A percentile compares a stretch with the other conserved stretches of the same genome.
Evolutionary conservation across 495 filamentous ascomycete genomes (phyloP).

Genomic region (Pyronema domesticum): DNA sequence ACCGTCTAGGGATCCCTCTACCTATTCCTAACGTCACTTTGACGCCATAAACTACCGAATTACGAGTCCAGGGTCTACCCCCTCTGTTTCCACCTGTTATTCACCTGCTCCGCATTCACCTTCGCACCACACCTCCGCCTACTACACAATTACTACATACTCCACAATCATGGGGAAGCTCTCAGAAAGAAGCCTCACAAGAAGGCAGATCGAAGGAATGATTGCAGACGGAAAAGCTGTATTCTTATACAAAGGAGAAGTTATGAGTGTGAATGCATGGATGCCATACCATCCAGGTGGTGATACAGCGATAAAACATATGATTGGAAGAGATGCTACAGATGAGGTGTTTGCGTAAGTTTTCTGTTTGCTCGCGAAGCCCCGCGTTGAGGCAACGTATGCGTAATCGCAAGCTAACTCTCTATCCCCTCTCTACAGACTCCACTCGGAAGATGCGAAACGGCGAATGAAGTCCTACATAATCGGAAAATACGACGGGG

Average conservation of each 20-base stretch:
- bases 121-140: too few relatives aligned
- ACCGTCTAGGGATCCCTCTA: too few relatives aligned
- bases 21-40: too few relatives aligned
- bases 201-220: constrained; percentile 65
- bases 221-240: constrained; percentile 74
- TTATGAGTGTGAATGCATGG: constrained; percentile 78
- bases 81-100: too few relatives aligned
- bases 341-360: constrained; percentile 86
- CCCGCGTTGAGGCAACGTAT: background rate
- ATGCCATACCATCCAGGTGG: constrained; percentile 81
- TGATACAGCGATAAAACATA: constrained; percentile 78
- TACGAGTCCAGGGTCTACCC: too few relatives aligned
- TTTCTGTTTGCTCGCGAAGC: background rate
- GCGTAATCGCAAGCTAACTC: background rate
- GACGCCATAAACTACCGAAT: too few relatives aligned
- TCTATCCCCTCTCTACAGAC: constrained; percentile 29
- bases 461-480: constrained; percentile 63
- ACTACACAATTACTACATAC: too few relatives aligned
- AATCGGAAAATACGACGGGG: constrained; percentile 65
- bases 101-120: too few relatives aligned
- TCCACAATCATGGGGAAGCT: constrained; percentile 12
- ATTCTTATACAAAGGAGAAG: constrained; percentile 62
- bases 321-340: constrained; percentile 92
- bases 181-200: constrained; percentile 34
- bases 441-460: constrained; percentile 67